Base-by-base conservation (phyloP, 208 protist genomes). In the Phytomonas sp. region DNA sequence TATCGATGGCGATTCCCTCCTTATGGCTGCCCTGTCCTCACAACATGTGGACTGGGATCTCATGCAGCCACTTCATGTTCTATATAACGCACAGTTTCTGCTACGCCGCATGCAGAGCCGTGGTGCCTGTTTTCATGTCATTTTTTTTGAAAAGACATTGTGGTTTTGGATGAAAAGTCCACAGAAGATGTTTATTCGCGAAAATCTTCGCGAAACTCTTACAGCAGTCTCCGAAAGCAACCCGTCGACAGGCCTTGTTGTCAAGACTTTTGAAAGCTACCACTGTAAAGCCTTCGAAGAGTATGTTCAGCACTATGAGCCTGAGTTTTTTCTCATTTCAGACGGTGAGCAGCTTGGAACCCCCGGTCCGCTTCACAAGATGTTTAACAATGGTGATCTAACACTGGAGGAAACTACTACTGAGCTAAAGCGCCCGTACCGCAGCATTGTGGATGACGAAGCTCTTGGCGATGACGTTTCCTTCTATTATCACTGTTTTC, bases 1-100 rank as follows among this genome's bases (percentile, higher is more conserved):
- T 79, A 91, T 97, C 75, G 92, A 97, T 69, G 89, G 89, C 64
- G 92, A 97, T 71, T 89, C 92, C 32, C 84, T 97, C 31, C 78
- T 97, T 32, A 92, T 95, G 82, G 80, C 82, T 60, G 87, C 88
- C 23, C 66, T 95, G 52, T 93, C 87, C 12, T 86, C 76, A 29
- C 76, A 63, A 69, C 81, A 84, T 61, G 87, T 95, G 6, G 90
- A 95, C 66, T 97, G 92, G 92, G 83, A 91, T 66, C 78, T 92
- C 29, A 80, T 90, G 78, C 92, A 97, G 77, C 88, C 86, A 23
- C 62, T 95, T 29, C 92, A 97, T 74, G 88, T 97, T 29, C 70
- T 93, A 31, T 86, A 87, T 76, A 93, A 94, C 73, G 88, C 86
- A 10, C 89, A 97, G 75, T 71, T 77, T 63, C 73, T 97, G 70